Evolutionary conservation across 108 stramenopile genomes (phyloP).

Genomic region (Cylindrotheca fusiformis): DNA sequence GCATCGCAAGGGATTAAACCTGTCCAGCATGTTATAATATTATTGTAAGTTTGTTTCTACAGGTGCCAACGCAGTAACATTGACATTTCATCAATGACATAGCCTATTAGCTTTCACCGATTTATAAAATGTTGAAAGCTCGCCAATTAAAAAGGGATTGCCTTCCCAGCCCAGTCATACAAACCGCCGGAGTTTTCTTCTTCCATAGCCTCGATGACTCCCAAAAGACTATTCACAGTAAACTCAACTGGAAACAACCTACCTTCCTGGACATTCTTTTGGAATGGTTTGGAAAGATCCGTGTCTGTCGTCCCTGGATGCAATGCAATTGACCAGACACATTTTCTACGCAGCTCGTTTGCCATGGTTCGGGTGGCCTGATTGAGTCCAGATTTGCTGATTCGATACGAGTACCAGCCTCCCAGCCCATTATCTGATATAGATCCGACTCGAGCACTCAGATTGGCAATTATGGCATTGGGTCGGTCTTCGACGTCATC

Average conservation of each 20-base stretch:
- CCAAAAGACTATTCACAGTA: slow-evolving; percentile 58
- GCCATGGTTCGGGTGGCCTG: slow-evolving; percentile 77
- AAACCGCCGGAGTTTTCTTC: slow-evolving; percentile 63
- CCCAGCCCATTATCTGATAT: slow-evolving; percentile 89
- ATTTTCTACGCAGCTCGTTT: slow-evolving; percentile 72
- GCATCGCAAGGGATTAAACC: no score
- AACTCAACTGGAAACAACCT: slow-evolving; percentile 77
- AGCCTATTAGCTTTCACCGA: no score
- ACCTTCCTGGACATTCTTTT: slow-evolving; percentile 71
- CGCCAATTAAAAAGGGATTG: slow-evolving; percentile 60
- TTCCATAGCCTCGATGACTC: slow-evolving; percentile 52
- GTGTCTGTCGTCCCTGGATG: slow-evolving; percentile 96
- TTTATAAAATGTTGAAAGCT: no score
- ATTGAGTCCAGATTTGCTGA: slow-evolving; percentile 90
- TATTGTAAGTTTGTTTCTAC: no score
- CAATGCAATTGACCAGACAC: slow-evolving; percentile 64
- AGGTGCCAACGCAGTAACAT: no score
- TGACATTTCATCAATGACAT: no score
- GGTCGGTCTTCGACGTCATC: slow-evolving; percentile 23
- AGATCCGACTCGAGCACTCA: slow-evolving; percentile 90
- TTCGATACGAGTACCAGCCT: slow-evolving; percentile 92
- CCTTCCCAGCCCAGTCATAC: slow-evolving; percentile 69
- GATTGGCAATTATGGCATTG: slow-evolving; percentile 66
- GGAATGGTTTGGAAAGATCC: slow-evolving; percentile 88
- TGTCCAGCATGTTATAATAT: no score